phyloP scores from a whole-genome alignment of 371 early-diverging fungal genomes.

The Mucor circinelloides region DNA sequence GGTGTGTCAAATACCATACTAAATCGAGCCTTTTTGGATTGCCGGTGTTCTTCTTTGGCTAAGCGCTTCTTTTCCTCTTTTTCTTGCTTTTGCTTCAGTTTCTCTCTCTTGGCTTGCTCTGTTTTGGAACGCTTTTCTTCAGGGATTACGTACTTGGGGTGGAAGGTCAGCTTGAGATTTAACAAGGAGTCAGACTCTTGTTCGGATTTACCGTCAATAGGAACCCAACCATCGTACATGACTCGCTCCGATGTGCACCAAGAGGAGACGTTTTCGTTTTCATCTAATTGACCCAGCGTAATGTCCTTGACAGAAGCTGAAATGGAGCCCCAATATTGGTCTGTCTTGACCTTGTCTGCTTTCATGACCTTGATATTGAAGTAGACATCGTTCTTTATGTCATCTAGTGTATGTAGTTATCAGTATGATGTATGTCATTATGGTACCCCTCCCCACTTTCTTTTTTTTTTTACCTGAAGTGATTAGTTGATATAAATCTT shows the following conservation, averaged over 20 bases:
- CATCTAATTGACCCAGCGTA: constrained; percentile 21
- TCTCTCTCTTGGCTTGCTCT: neutral
- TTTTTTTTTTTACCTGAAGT: constrained; percentile 16
- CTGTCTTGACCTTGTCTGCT: constrained; percentile 36
- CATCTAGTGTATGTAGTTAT: constrained; percentile 23
- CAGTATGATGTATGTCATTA: neutral
- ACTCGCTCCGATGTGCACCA: constrained; percentile 28
- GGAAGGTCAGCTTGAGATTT: constrained; percentile 29
- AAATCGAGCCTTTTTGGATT: neutral
- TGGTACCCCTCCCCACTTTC: no score
- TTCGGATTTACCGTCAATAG: constrained; percentile 29
- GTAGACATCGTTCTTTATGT: constrained; percentile 25
- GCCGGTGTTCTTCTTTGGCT: neutral
- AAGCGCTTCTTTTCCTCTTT: neutral
- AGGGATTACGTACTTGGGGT: constrained; percentile 35
- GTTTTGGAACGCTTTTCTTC: constrained; percentile 1
- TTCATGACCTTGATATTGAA: constrained; percentile 39
- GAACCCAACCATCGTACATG: constrained; percentile 42
- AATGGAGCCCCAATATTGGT: constrained; percentile 31
- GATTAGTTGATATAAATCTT: constrained; percentile 28
- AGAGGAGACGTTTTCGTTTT: constrained; percentile 22
- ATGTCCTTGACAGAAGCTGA: constrained; percentile 32
- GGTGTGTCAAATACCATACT: neutral
- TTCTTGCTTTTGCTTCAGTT: constrained; percentile 6
- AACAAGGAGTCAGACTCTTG: constrained; percentile 23